A percentile compares a stretch with the other conserved stretches of the same genome.
These are phyloP conservation scores for Coemansia sp. DNA, from an alignment of 192 early-diverging fungal species.

Conservation along the genomic window DNA sequence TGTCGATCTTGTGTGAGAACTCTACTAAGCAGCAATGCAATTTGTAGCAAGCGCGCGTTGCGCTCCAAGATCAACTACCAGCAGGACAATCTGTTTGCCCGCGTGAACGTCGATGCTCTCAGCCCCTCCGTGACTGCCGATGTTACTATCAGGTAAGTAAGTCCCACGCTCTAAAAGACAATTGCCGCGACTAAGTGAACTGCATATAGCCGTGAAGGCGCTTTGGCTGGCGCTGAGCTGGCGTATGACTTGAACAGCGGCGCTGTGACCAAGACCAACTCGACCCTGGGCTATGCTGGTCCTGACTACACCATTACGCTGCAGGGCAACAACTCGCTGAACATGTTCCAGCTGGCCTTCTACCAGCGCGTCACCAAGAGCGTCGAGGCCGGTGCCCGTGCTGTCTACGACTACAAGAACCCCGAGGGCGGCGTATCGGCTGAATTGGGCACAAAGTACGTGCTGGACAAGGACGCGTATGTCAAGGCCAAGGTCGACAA, in stretches of 20 bases:
- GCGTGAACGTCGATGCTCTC: conserved; percentile 88
- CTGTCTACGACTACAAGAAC: conserved; percentile 83
- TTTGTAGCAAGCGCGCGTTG: conserved; percentile 47
- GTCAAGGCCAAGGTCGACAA: conserved; percentile 88
- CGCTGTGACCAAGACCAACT: conserved; percentile 84
- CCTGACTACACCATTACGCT: conserved; percentile 87
- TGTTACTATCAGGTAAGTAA: conserved; percentile 63
- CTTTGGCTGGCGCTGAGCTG: conserved; percentile 89
- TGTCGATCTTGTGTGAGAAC: conserved; percentile 14
- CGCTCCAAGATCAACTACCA: conserved; percentile 83
- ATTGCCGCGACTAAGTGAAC: background rate
- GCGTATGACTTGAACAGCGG: conserved; percentile 91
- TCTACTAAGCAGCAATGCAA: background rate
- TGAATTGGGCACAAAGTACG: conserved; percentile 94
- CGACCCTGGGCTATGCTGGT: conserved; percentile 80
- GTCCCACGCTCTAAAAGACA: background rate
- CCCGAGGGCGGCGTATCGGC: conserved; percentile 70
- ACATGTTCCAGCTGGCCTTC: conserved; percentile 88
- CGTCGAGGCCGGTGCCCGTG: conserved; percentile 94
- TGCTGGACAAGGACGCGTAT: conserved; percentile 82
- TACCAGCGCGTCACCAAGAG: conserved; percentile 91
- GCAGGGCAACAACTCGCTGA: conserved; percentile 87
- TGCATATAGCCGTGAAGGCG: conserved; percentile 77
- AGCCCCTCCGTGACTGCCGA: conserved; percentile 88
- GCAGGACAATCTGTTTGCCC: conserved; percentile 90